phyloP scores from a whole-genome alignment of 768 basidiomycete species.

The Suillus sp. region DNA sequence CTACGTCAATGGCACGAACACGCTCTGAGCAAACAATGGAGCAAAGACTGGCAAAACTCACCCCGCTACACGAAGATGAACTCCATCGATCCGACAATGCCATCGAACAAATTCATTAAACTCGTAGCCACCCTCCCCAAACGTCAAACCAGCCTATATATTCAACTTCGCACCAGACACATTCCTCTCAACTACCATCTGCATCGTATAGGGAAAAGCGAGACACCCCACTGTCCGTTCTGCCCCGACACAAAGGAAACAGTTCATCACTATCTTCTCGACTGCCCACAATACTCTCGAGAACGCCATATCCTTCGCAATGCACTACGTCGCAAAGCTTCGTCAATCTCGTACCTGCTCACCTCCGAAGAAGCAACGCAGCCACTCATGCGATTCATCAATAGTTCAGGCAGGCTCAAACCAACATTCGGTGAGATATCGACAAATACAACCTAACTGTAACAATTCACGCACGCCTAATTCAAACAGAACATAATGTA shows the following conservation, averaged over 20 bases:
- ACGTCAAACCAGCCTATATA: constrained; percentile 25
- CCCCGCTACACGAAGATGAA: neutral
- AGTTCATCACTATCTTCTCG: constrained; percentile 31
- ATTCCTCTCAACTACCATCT: constrained; percentile 34
- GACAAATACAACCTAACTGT: too few species aligned
- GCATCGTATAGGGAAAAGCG: constrained; percentile 24
- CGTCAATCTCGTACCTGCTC: constrained; percentile 12
- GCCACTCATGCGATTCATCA: constrained; percentile 3
- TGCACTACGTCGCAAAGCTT: neutral
- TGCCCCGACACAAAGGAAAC: constrained; percentile 31
- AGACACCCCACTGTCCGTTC: constrained; percentile 28
- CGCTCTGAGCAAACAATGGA: neutral
- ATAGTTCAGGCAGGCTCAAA: constrained; percentile 8
- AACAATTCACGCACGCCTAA: too few species aligned
- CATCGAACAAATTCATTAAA: constrained; percentile 3
- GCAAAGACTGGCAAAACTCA: too few species aligned
- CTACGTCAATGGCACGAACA: neutral
- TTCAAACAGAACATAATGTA: too few species aligned
- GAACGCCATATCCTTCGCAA: neutral
- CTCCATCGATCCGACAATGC: neutral
- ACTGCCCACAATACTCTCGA: constrained; percentile 27
- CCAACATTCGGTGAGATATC: constrained; percentile 6
- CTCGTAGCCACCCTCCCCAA: constrained; percentile 11
- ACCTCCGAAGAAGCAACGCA: neutral
- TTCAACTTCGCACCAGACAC: constrained; percentile 36